Evolutionary conservation across 2,329 filamentous ascomycete genomes (phyloP).

Genomic region (Aspergillus fischeri): DNA sequence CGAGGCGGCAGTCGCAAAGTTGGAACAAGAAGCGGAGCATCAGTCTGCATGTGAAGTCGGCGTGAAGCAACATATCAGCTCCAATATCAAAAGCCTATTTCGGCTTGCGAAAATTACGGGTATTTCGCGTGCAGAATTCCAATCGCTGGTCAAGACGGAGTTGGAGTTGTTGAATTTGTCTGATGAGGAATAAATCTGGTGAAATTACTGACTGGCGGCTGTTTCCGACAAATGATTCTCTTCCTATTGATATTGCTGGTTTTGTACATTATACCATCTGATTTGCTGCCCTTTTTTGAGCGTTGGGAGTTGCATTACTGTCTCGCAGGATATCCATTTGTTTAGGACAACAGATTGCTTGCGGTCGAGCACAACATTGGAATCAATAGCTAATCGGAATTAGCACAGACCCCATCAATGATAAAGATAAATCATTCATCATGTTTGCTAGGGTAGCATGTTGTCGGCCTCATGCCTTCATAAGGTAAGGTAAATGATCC

Average conservation of each 20-base stretch:
- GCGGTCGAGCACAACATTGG: neutral
- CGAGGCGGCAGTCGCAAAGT: conserved; percentile 49
- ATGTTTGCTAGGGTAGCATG: neutral
- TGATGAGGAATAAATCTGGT: conserved; percentile 37
- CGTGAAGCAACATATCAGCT: conserved; percentile 61
- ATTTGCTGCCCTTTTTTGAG: conserved; percentile 3
- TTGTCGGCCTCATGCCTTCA: neutral
- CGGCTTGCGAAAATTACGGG: conserved; percentile 56
- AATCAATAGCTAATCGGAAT: neutral
- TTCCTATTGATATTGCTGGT: conserved; percentile 5
- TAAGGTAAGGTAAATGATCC: neutral
- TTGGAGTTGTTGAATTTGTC: conserved; percentile 55
- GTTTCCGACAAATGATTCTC: neutral
- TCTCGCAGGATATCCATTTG: neutral
- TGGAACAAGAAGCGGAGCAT: conserved; percentile 52
- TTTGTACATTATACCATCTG: conserved; percentile 16
- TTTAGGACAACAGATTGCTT: neutral
- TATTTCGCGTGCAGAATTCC: conserved; percentile 57
- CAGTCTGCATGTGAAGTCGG: conserved; percentile 55
- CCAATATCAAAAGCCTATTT: conserved; percentile 61
- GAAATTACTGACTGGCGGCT: neutral
- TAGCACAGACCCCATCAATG: neutral
- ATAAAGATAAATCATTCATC: neutral
- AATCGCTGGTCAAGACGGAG: conserved; percentile 56
- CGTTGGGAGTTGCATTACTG: conserved; percentile 1